Evolutionary conservation across 352 stramenopile genomes (phyloP).

Genomic region (Pythium sp.): DNA sequence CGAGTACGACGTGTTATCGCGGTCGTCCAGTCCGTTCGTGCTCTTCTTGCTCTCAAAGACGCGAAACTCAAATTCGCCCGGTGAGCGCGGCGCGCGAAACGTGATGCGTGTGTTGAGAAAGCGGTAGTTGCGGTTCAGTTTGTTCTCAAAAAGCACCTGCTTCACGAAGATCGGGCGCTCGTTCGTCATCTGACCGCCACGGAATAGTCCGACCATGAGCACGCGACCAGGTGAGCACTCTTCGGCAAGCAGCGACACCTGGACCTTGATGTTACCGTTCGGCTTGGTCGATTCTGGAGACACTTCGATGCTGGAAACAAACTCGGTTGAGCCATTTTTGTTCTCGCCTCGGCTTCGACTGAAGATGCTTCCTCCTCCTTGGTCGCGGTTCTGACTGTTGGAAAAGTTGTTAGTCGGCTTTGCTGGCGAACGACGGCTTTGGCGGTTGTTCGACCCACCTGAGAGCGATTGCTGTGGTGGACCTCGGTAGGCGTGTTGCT

Average conservation of each 20-base stretch:
- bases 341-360: not conserved
- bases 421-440: slow-evolving; percentile 34
- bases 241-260: slow-evolving; percentile 56
- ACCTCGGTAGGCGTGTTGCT: not conserved
- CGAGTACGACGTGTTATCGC: slow-evolving; percentile 39
- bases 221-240: slow-evolving; percentile 58
- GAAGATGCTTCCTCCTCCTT: slow-evolving; percentile 25
- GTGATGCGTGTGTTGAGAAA: slow-evolving; percentile 78
- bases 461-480: slow-evolving; percentile 3
- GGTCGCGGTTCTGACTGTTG: not conserved
- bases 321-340: not conserved
- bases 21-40: slow-evolving; percentile 21
- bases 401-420: slow-evolving; percentile 14
- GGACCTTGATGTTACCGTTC: slow-evolving; percentile 79
- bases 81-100: slow-evolving; percentile 72
- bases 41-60: slow-evolving; percentile 71
- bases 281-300: slow-evolving; percentile 62
- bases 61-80: slow-evolving; percentile 81
- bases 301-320: slow-evolving; percentile 30
- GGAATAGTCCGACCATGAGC: slow-evolving; percentile 77
- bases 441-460: slow-evolving; percentile 5
- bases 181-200: slow-evolving; percentile 65
- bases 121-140: slow-evolving; percentile 57
- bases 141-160: slow-evolving; percentile 80
- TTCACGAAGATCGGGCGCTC: slow-evolving; percentile 86